Evolutionary conservation across 2,329 filamentous ascomycete species (phyloP), one percentile per base, ranked within the genome.

Genomic region (Metarhizium anisopliae): DNA sequence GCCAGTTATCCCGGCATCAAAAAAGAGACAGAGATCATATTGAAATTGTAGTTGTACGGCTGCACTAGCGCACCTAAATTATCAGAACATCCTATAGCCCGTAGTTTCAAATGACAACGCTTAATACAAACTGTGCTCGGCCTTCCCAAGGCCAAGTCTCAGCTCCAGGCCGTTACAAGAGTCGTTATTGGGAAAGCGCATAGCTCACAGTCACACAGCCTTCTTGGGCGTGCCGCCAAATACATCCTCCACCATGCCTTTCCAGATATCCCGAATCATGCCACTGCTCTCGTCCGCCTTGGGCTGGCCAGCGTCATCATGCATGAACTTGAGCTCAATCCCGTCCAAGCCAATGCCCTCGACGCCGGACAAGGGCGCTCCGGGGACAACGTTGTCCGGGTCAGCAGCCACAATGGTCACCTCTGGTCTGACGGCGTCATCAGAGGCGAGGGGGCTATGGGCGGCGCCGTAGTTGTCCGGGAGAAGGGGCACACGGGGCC

Each of bases 341-440:
- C 80, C 76, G 64, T 84, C 81, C 7, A 82, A 63, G 50, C 77
- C 75, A 61, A 83, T 77, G n/a, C 76, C 76, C 63, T 83, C 79
- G n/a, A 84, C 74, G 64, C 81, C 79, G 8, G 78, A 79, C 56
- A 85, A 69, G 4, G 80, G 75, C 5, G 75, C 72, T 2, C 75
- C 73, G 3, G 79, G 72, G 3, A 77, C 66, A 32, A 82, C 78
- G 47, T 70, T 68, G 20, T 79, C 79, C 0, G 82, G 81, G 68
- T 83, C 71, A 6, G 76, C 74, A 11, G 82, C 83, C 32, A 86
- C 70, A 59, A 86, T 77, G 61, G 74, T 73, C 64, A 81, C 80
- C 65, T 79, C 71, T 16, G 75, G 72, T 6, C 69, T 62, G 43
- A 78, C 60, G 10, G 76, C 72, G 4, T 66, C 68, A 56, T 80